Evolutionary conservation across 1,284 basidiomycete genomes (phyloP).

Genomic region (Sanghuangporus sanghuang): DNA sequence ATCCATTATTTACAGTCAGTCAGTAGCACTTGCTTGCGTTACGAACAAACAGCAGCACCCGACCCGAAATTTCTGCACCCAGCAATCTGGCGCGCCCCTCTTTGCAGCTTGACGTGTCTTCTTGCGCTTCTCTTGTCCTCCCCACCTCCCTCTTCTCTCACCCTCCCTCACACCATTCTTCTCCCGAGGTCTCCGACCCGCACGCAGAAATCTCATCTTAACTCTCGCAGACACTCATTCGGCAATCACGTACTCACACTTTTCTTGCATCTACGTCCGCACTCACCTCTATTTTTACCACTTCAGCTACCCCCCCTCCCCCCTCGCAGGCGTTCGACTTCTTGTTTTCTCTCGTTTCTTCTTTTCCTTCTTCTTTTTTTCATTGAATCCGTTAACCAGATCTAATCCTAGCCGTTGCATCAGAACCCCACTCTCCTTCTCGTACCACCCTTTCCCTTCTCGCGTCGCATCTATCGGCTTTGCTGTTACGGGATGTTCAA

Average conservation of each 20-base stretch:
- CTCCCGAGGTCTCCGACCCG: constrained; percentile 6
- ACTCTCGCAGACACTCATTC: not conserved
- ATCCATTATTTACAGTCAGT: too few relatives aligned
- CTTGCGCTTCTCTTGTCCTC: not conserved
- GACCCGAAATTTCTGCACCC: too few relatives aligned
- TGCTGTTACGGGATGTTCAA: not conserved
- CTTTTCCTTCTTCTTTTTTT: not conserved
- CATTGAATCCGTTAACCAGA: too few relatives aligned
- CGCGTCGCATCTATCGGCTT: not conserved
- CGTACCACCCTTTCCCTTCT: not conserved
- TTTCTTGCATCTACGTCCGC: not conserved
- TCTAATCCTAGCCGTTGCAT: too few relatives aligned
- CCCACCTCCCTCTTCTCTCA: not conserved
- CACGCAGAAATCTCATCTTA: not conserved
- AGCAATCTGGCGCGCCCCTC: too few relatives aligned
- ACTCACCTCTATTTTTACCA: not conserved
- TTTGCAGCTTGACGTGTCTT: not conserved
- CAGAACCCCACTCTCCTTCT: too few relatives aligned
- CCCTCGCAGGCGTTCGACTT: not conserved
- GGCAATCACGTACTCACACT: not conserved
- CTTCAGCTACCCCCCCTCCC: not conserved
- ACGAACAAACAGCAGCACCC: too few relatives aligned
- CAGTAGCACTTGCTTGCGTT: too few relatives aligned
- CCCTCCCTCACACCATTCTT: not conserved
- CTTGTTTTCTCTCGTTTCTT: not conserved